Conservation (phyloP, 2,329 filamentous ascomycete species). For the Neocucurbitaria cava region DNA sequence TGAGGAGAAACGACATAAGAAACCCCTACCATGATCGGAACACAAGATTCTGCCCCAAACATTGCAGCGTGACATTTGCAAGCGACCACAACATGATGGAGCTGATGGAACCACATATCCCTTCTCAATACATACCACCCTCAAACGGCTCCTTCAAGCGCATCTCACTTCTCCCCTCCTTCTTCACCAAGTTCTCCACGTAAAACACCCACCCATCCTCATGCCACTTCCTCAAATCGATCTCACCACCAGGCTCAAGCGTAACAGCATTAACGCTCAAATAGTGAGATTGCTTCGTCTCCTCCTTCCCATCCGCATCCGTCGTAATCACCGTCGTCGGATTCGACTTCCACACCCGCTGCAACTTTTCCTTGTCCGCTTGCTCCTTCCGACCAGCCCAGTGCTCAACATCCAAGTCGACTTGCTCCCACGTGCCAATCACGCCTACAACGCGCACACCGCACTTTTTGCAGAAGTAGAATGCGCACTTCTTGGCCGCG, state of each 20-base stretch:
- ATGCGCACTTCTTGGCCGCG: conserved; percentile 43
- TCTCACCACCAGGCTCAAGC: conserved; percentile 32
- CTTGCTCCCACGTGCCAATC: conserved; percentile 29
- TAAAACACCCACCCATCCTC: conserved; percentile 45
- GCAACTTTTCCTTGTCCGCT: conserved; percentile 13
- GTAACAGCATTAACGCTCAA: conserved; percentile 45
- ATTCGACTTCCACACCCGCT: conserved; percentile 35
- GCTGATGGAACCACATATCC: neutral
- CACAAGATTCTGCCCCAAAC: neutral
- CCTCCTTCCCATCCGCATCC: conserved; percentile 19
- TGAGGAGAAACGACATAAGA: too few species aligned
- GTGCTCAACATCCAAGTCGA: conserved; percentile 25
- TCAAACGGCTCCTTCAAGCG: conserved; percentile 6
- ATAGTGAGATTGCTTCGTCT: conserved; percentile 27
- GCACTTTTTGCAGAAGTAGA: conserved; percentile 58
- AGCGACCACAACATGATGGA: neutral
- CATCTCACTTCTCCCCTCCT: neutral
- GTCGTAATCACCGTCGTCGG: conserved; percentile 10
- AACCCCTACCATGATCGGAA: too few species aligned
- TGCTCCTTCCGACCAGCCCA: conserved; percentile 25
- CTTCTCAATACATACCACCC: conserved; percentile 16
- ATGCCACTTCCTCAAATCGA: conserved; percentile 43
- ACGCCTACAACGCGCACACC: conserved; percentile 55
- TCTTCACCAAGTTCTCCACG: conserved; percentile 24
- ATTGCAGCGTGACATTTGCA: neutral